Base-by-base conservation (phyloP, 495 filamentous ascomycete species). In the Podospora australis region DNA sequence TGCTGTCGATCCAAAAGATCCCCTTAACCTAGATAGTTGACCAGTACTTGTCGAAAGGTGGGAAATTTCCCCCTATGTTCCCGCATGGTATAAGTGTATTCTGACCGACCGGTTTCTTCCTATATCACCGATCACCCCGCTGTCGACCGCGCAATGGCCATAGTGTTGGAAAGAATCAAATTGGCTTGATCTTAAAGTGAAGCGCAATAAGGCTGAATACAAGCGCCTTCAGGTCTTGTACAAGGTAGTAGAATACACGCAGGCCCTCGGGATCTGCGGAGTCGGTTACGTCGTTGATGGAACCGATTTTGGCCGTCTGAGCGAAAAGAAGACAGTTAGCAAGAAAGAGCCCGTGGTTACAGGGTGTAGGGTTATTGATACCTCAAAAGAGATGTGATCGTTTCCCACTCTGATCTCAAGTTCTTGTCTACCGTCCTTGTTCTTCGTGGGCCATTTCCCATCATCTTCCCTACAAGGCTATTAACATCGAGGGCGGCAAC, bases 251-350 rank as follows among this genome's bases (percentile, higher is more conserved):
- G 67, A 99, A 99, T n/a, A 99, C 94, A 10, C 94, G 80, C 11
- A 99, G 78, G 25, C 94, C 94, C 66, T 99, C 94, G 8, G 94
- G 94, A 63, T 99, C 94, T 17, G 84, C 83, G 3, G 90, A 96
- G 54, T 96, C 94, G 34, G 88, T 91, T 39, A 99, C 91, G 63
- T 99, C 94, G 57, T 92, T 89, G 36, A 99, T 72, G 11, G 92
- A 97, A 46, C 94, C 94, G 56, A 99, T 97, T 69, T 99, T 99
- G 19, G 94, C 94, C 13, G 94, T 99, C 90, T 96, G 57, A n/a
- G n/a, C n/a, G n/a, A n/a, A n/a, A n/a, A n/a, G 19, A 46, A 41
- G 48, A 49, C 13, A 14, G 58, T 72, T 47, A 74, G 64, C 13
- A 34, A 10, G 23, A 19, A 24, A 28, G 26, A 17, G n/a, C n/a